Evolutionary conservation across 371 early-diverging fungal species (phyloP).

Genomic region (Umbelopsis sp.): DNA sequence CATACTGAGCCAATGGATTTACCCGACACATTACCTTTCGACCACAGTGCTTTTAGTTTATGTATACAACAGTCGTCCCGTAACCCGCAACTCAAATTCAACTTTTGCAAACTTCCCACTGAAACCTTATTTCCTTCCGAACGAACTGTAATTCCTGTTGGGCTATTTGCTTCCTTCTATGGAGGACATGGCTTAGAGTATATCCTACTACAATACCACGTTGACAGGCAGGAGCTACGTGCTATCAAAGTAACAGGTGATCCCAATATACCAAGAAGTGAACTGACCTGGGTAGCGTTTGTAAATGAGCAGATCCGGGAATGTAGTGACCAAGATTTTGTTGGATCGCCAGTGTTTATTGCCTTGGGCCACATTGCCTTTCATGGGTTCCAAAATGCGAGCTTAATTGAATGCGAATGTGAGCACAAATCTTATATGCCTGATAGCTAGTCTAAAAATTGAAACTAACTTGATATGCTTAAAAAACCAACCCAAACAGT

Average conservation of each 20-base stretch:
- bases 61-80: background rate
- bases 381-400: slow-evolving; percentile 9
- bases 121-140: background rate
- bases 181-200: slow-evolving; percentile 4
- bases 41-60: background rate
- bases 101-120: background rate
- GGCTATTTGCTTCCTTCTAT: background rate
- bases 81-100: background rate
- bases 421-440: background rate
- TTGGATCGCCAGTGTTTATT: background rate
- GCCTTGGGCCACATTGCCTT: slow-evolving; percentile 5
- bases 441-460: background rate
- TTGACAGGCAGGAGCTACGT: background rate
- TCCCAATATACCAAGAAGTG: background rate
- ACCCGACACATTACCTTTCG: background rate
- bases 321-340: background rate
- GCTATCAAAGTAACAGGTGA: slow-evolving; percentile 1
- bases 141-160: background rate
- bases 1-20: background rate
- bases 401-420: slow-evolving; percentile 4
- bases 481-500: background rate
- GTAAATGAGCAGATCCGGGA: background rate
- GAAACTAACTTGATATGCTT: background rate
- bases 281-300: background rate
- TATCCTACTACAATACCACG: background rate